phyloP scores from a whole-genome alignment of 495 filamentous ascomycete species.

The Talaromyces wortmannii region DNA sequence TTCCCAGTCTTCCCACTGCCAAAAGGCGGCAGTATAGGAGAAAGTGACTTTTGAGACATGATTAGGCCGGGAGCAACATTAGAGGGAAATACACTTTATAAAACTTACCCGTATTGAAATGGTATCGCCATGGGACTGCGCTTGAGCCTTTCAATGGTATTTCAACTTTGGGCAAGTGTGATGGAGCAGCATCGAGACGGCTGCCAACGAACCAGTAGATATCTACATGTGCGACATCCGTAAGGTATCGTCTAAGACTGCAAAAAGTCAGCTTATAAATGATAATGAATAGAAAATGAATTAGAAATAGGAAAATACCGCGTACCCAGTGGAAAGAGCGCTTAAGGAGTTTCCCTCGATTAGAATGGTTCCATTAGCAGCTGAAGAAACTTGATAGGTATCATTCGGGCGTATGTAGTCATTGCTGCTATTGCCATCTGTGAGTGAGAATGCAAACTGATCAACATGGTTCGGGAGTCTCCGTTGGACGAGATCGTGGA shows the following conservation, averaged over 20 bases:
- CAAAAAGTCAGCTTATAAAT: not conserved
- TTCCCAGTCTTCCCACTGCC: constrained; percentile 39
- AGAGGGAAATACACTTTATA: not conserved
- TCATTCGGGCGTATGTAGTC: not conserved
- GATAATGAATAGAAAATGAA: not conserved
- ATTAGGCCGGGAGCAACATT: not conserved
- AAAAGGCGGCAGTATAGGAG: constrained; percentile 37
- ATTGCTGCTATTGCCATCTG: not conserved
- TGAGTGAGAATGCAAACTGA: not conserved
- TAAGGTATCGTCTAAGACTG: constrained; percentile 42
- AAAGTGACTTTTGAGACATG: constrained; percentile 28
- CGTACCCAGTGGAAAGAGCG: not conserved
- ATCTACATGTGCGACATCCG: constrained; percentile 38
- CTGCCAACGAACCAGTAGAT: constrained; percentile 43
- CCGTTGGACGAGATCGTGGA: not conserved
- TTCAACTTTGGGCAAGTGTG: constrained; percentile 8
- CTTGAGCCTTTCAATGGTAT: constrained; percentile 14
- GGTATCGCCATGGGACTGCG: constrained; percentile 46
- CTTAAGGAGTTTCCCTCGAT: not conserved
- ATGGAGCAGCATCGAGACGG: constrained; percentile 13
- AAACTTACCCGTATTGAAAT: constrained; percentile 38
- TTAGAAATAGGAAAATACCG: not conserved
- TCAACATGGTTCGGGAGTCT: not conserved
- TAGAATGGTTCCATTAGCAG: not conserved
- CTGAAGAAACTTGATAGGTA: not conserved